Conservation (phyloP, 192 early-diverging fungal species). For the Funneliformis mosseae region DNA sequence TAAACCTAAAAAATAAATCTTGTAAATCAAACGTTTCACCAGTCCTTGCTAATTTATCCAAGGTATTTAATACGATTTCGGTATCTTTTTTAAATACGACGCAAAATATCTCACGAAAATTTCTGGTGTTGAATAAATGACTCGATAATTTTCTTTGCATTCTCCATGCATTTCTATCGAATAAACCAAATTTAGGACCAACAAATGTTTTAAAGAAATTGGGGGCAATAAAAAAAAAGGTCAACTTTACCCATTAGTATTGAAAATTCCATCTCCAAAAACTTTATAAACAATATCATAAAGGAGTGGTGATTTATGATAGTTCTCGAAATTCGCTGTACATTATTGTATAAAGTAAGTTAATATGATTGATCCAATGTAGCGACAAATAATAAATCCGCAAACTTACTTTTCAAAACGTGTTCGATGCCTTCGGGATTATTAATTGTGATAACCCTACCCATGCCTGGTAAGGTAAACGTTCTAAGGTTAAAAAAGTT, state of each 20-base stretch:
- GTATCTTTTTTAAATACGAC: not conserved
- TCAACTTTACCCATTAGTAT: conserved; percentile 36
- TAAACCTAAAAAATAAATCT: conserved; percentile 35
- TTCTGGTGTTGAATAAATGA: conserved; percentile 13
- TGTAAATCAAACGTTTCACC: conserved; percentile 49
- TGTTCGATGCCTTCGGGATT: conserved; percentile 38
- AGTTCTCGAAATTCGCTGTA: conserved; percentile 42
- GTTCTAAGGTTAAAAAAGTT: conserved; percentile 26
- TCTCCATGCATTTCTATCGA: not conserved
- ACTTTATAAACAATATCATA: conserved; percentile 34
- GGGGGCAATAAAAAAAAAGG: not conserved
- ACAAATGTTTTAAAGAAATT: not conserved
- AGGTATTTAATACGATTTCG: not conserved
- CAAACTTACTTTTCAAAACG: conserved; percentile 36
- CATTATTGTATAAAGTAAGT: not conserved
- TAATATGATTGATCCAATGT: not conserved
- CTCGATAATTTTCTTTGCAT: conserved; percentile 16
- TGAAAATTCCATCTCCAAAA: conserved; percentile 48
- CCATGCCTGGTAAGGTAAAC: conserved; percentile 38
- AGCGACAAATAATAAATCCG: not conserved
- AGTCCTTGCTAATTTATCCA: conserved; percentile 26
- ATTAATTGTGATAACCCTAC: conserved; percentile 41
- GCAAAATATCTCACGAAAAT: conserved; percentile 26
- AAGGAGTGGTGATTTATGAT: conserved; percentile 36
- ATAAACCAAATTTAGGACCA: too few species aligned